These are phyloP conservation scores for Saccharomyces hybrid DNA, from an alignment of 1,139 yeast species.

Conservation along the genomic window DNA sequence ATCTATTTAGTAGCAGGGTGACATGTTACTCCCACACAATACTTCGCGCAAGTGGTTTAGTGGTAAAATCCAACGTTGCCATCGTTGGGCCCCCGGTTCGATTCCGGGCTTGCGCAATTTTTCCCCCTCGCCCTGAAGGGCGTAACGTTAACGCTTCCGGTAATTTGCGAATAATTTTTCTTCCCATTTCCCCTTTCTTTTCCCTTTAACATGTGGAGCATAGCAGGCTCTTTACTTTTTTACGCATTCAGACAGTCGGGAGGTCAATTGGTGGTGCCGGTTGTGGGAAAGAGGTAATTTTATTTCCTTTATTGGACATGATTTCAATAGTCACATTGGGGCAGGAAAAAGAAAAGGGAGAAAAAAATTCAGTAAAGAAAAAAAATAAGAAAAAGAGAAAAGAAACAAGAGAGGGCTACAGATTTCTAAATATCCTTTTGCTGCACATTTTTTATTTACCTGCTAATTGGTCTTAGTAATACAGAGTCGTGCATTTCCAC, in stretches of 20 bases:
- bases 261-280: background rate
- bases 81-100: conserved; percentile 1
- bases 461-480: background rate
- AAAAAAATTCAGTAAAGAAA: background rate
- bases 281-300: background rate
- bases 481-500: background rate
- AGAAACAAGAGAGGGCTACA: background rate
- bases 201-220: background rate
- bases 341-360: conserved; percentile 1
- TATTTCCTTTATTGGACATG: conserved; percentile 1
- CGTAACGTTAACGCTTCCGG: background rate
- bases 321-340: background rate
- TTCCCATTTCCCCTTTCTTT: background rate
- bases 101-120: background rate
- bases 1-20: no score
- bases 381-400: background rate
- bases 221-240: background rate
- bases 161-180: background rate
- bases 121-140: background rate
- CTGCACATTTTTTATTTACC: background rate
- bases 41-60: background rate
- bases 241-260: background rate
- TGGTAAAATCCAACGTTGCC: conserved; percentile 1
- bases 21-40: no score
- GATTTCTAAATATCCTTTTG: background rate